Evolutionary conservation across 2,329 filamentous ascomycete genomes (phyloP), one percentile per base, ranked within the genome.

Genomic region (Pseudocercospora pini-densiflorae): DNA sequence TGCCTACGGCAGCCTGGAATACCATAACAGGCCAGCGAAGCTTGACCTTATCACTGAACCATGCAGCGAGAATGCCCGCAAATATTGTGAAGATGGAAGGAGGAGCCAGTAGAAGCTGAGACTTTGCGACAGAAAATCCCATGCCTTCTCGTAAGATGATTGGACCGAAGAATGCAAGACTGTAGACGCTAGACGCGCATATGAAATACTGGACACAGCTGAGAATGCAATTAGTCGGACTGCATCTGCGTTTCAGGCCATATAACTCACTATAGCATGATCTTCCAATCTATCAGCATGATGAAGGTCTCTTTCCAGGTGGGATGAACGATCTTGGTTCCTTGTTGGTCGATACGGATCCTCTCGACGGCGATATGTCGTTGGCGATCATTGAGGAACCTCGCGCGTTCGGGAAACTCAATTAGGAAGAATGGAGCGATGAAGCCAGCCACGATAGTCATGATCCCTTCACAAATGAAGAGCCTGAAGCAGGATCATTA

Each of bases 81-180:
- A 61, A 21, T 1, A 64, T 24, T 14, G 62, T 33, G 57, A 64
- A 64, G 24, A 54, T 36, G 45, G 49, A 91, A 88, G 47, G 70
- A 68, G 62, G 62, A 19, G 62, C 90, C 2, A 90, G 84, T 3
- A 94, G 86, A 75, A 90, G 92, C 78, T 93, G 90, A 0, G 90
- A 82, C 49, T 81, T 81, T 5, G 84, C 89, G 2, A 89, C 81
- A 49, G 78, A 82, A 80, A 92, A 94, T 0, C 78, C 77, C 70
- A 81, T 86, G n/a, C 84, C 83, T 21, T 78, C 70, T 9, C 75
- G 74, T 8, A 96, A 86, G 72, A 95, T 92, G 73, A 93, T 87
- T 7, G 92, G 92, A 6, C 94, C 80, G 75, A 94, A 94, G 77
- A 91, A 94, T 2, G 90, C 33, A 10, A 64, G 36, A 10, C 40